Evolutionary conservation across 257 asterid species (phyloP).

Genomic region (Solanum appendiculatum): DNA sequence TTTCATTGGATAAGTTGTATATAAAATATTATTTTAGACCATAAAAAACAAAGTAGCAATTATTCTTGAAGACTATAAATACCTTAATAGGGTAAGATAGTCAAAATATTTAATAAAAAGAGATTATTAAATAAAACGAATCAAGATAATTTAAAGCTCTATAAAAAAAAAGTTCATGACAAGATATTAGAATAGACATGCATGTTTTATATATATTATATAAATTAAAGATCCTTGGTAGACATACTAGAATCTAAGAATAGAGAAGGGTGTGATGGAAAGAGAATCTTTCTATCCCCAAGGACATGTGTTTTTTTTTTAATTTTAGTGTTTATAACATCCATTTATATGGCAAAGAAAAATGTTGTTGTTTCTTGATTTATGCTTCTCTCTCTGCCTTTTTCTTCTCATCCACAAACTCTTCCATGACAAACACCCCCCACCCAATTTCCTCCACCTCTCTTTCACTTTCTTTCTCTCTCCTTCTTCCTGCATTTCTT

Average conservation of each 20-base stretch:
- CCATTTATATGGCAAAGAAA: background rate
- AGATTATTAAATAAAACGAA: too few relatives aligned
- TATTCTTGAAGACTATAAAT: background rate
- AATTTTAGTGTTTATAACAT: background rate
- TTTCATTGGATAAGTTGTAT: background rate
- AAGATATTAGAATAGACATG: background rate
- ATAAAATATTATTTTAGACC: background rate
- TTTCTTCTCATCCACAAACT: background rate
- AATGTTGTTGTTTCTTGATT: background rate
- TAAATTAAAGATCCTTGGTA: background rate
- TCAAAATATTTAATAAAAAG: background rate
- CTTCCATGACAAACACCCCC: background rate
- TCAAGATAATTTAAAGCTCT: background rate
- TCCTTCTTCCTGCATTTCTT: background rate
- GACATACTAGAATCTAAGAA: background rate
- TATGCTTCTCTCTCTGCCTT: background rate
- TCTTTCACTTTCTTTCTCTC: background rate
- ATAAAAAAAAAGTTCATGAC: background rate
- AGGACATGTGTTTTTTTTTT: background rate
- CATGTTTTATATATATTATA: background rate
- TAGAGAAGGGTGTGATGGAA: background rate
- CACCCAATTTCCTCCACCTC: background rate
- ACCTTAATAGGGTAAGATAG: background rate
- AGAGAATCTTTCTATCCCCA: background rate
- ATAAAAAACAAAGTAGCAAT: too few relatives aligned